Conservation (phyloP, 2,329 filamentous ascomycete species). For the Helotiales sp. region DNA sequence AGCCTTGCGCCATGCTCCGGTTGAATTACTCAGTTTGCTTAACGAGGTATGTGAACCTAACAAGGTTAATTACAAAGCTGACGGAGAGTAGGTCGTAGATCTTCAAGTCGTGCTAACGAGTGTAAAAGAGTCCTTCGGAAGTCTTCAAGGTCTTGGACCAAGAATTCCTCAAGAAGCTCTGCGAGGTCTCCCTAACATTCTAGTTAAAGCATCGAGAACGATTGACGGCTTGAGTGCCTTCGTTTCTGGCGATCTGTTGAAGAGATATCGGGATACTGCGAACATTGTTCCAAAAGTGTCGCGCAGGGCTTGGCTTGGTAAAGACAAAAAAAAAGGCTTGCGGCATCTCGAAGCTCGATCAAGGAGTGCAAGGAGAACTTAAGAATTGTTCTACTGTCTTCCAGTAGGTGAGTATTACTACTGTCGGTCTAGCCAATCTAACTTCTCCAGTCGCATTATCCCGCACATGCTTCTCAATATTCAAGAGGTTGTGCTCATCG, state of each 20-base stretch:
- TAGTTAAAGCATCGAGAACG: background rate
- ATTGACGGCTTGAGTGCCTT: background rate
- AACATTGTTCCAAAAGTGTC: background rate
- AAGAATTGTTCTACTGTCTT: background rate
- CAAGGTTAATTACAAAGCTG: background rate
- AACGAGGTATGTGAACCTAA: background rate
- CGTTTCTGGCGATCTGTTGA: background rate
- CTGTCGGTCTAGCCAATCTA: background rate
- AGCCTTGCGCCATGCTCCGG: background rate
- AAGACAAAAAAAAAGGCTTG: constrained; percentile 2
- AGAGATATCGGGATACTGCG: background rate
- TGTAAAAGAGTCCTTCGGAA: background rate
- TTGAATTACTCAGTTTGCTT: background rate
- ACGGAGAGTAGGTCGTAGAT: background rate
- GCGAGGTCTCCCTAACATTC: background rate
- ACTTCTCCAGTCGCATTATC: background rate
- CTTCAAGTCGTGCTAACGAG: constrained; percentile 2
- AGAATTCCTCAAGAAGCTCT: background rate
- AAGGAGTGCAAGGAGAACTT: background rate
- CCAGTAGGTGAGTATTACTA: background rate
- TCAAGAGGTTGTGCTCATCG: background rate
- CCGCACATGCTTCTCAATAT: background rate
- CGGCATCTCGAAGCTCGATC: background rate
- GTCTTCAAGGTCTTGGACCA: background rate
- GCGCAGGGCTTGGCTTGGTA: constrained; percentile 6